A percentile compares a stretch with the other conserved stretches of the same genome.
Conservation (phyloP, 1,139 yeast species). For the Dujonia santamariae region DNA sequence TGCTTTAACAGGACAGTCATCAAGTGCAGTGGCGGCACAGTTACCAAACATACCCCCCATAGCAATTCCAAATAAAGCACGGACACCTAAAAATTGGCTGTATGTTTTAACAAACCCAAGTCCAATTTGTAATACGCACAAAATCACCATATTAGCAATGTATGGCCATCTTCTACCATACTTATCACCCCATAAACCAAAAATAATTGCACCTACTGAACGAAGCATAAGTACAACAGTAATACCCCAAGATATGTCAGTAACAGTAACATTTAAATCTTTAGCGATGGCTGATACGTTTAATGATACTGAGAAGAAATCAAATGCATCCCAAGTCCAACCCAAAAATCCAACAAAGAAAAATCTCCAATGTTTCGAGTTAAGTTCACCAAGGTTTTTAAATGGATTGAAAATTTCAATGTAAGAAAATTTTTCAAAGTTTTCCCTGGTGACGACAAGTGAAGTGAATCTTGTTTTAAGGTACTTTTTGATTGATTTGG, state of each 20-base stretch:
- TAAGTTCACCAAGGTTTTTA: slow-evolving; percentile 25
- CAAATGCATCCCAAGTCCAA: slow-evolving; percentile 47
- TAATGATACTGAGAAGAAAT: slow-evolving; percentile 36
- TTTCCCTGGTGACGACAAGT: slow-evolving; percentile 31
- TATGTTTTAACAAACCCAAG: slow-evolving; percentile 40
- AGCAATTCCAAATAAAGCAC: slow-evolving; percentile 41
- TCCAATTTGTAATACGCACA: slow-evolving; percentile 36
- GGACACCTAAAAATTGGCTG: slow-evolving; percentile 34
- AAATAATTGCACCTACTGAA: slow-evolving; percentile 38
- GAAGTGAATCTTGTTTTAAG: slow-evolving; percentile 27
- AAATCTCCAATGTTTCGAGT: slow-evolving; percentile 34
- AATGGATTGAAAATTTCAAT: slow-evolving; percentile 35
- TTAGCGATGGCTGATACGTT: slow-evolving; percentile 30
- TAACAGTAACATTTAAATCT: slow-evolving; percentile 22
- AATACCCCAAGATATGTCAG: slow-evolving; percentile 41
- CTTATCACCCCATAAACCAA: slow-evolving; percentile 38
- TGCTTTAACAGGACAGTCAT: slow-evolving; percentile 35
- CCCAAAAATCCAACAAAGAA: slow-evolving; percentile 33
- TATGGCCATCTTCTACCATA: slow-evolving; percentile 40
- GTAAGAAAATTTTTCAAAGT: slow-evolving; percentile 24
- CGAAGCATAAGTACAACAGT: slow-evolving; percentile 45
- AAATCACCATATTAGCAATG: slow-evolving; percentile 26
- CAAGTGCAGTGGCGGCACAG: slow-evolving; percentile 37
- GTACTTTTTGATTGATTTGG: slow-evolving; percentile 23
- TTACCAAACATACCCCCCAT: slow-evolving; percentile 45